phyloP scores from a whole-genome alignment of 495 filamentous ascomycete genomes.

The Annulohypoxylon moriforme region DNA sequence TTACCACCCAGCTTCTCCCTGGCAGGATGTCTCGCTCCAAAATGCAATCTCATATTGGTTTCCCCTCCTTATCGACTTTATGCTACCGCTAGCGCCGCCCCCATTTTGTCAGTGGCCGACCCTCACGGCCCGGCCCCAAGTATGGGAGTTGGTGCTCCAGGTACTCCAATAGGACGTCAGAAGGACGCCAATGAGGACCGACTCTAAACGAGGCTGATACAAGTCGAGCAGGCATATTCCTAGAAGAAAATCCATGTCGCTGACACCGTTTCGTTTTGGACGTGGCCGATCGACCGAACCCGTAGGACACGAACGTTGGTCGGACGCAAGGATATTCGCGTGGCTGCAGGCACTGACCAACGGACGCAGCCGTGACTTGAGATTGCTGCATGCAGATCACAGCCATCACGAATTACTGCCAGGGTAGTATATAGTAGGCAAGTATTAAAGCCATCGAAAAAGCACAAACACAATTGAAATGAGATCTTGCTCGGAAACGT shows the following conservation, averaged over 20 bases:
- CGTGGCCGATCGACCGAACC: slow-evolving; percentile 11
- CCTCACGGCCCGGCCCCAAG: slow-evolving; percentile 3
- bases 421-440: neutral
- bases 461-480: slow-evolving; percentile 12
- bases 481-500: neutral
- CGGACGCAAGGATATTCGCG: slow-evolving; percentile 20
- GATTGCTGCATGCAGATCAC: slow-evolving; percentile 15
- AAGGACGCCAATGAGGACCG: slow-evolving; percentile 20
- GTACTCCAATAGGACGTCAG: neutral
- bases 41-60: slow-evolving; percentile 10
- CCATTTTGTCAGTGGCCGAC: neutral
- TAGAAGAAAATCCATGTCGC: neutral
- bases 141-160: neutral
- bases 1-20: slow-evolving; percentile 14
- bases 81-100: neutral
- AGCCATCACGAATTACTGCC: neutral
- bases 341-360: slow-evolving; percentile 32
- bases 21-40: slow-evolving; percentile 26
- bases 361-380: slow-evolving; percentile 5
- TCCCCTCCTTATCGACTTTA: slow-evolving; percentile 5
- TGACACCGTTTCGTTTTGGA: neutral
- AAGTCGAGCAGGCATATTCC: slow-evolving; percentile 15
- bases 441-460: slow-evolving; percentile 4
- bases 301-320: slow-evolving; percentile 24
- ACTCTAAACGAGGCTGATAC: slow-evolving; percentile 23